A percentile compares a stretch with the other conserved stretches of the same genome.
Evolutionary conservation across 768 basidiomycete genomes (phyloP).

Genomic region (Kwoniella pini): DNA sequence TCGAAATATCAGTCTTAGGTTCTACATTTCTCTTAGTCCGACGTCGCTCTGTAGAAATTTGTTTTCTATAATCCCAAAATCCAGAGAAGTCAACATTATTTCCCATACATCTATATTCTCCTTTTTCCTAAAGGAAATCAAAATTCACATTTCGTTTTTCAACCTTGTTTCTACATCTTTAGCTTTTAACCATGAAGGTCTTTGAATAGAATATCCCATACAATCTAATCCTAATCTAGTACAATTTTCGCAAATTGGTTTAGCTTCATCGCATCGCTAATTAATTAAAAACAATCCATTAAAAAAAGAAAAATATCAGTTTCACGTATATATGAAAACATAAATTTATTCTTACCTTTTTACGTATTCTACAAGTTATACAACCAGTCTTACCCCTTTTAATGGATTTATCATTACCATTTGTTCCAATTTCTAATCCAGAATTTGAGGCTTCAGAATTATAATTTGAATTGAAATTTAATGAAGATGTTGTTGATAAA

Average conservation of each 20-base stretch:
- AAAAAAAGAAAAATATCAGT: no score
- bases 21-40: not conserved
- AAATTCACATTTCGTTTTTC: not conserved
- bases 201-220: conserved; percentile 8
- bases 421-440: not conserved
- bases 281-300: no score
- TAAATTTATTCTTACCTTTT: conserved; percentile 2
- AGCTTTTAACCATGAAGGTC: conserved; percentile 1
- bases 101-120: no score
- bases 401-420: not conserved
- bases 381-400: conserved; percentile 8
- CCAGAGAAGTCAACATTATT: no score
- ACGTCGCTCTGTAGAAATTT: not conserved
- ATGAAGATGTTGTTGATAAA: no score
- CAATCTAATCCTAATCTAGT: not conserved
- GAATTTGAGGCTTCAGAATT: not conserved
- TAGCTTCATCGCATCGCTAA: conserved; percentile 9
- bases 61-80: not conserved
- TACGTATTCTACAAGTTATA: conserved; percentile 12
- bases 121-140: no score
- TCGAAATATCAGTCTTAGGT: not conserved
- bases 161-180: conserved; percentile 3
- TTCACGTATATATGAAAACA: no score
- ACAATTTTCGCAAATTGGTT: conserved; percentile 2
- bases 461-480: not conserved